Evolutionary conservation across 768 basidiomycete genomes (phyloP), one percentile per base, ranked within the genome.

Genomic region (Hortiboletus flavorubellus): DNA sequence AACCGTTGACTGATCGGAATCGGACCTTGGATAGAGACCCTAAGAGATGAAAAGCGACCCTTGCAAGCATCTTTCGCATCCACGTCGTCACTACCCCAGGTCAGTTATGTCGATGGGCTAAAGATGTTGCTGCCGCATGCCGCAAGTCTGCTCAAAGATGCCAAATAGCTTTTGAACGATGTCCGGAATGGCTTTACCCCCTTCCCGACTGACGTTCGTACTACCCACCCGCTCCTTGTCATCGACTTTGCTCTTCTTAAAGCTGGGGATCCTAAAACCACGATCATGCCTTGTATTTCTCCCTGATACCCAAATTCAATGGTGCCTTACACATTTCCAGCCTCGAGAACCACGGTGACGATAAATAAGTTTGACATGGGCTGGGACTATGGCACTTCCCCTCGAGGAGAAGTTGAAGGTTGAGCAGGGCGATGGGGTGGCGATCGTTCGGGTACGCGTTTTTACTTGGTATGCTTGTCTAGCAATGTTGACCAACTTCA

Each of bases 161-260:
- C 18, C 3, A 26, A 33, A 21, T 34, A 23, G 51, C 5, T n/a
- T 18, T 40, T 16, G 8, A 54, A 30, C 31, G n/a, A 76, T 76
- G 75, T 66, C 72, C 18, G 69, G 67, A 51, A 63, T 59, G 1
- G 53, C 61, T 7, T 45, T 65, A 5, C 77, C 77, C 73, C 78
- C 9, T 81, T 81, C 61, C 79, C 80, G 0, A 64, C 66, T 5
- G 72, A 76, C 47, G 72, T 78, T 14, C 71, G 67, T 5, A 76
- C 76, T 5, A 76, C 76, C 1, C 76, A 79, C 30, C 78, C 78
- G 0, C 59, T 82, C 2, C 71, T 79, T 9, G 65, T 82, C 26
- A 68, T 82, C 49, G 80, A 81, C 62, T 80, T 70, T 48, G 63
- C 58, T 4, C 68, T 73, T 2, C 59, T 82, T 31, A 67, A 68